Percentiles rank a stretch among this genome's conserved stretches.
Evolutionary conservation across 129 eudicot species (phyloP).

Genomic region (Helianthus annuus): HanXRQr2.0-SUNRISE NC_035449.2:113404385-113404884

Average conservation of each 20-base stretch:
- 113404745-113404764: conserved; percentile 85
- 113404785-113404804: conserved; percentile 75
- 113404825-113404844: conserved; percentile 32
- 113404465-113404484: conserved; percentile 64
- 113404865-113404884: conserved; percentile 58
- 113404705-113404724: conserved; percentile 74
- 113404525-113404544: conserved; percentile 67
- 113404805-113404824: conserved; percentile 55
- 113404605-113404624: conserved; percentile 79
- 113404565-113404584: conserved; percentile 73
- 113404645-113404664: conserved; percentile 76
- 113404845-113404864: conserved; percentile 30
- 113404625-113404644: conserved; percentile 86
- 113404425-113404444: conserved; percentile 57
- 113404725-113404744: conserved; percentile 83
- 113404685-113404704: conserved; percentile 80
- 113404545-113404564: conserved; percentile 88
- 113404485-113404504: conserved; percentile 75
- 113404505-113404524: conserved; percentile 63
- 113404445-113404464: conserved; percentile 46
- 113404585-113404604: conserved; percentile 71
- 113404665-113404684: conserved; percentile 86
- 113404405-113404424: conserved; percentile 74
- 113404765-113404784: conserved; percentile 81
- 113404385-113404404: conserved; percentile 62